Percentiles rank a stretch among this genome's conserved stretches.
These are phyloP conservation scores for Ascochyta clinopodiicola DNA, from an alignment of 2,329 filamentous ascomycete genomes.

Conservation along the genomic window DNA sequence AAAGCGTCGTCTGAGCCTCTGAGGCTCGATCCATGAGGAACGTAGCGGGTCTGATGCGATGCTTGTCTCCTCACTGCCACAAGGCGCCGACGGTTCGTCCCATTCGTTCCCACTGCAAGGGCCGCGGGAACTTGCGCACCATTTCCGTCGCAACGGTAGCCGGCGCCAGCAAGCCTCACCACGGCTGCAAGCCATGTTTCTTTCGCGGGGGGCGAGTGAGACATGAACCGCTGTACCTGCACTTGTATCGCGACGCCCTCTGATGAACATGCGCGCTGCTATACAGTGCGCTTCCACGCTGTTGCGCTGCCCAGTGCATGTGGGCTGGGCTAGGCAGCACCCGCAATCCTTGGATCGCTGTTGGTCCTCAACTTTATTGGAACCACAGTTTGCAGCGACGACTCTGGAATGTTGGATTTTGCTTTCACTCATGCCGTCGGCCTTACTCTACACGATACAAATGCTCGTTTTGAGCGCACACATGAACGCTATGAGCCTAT, in stretches of 20 bases:
- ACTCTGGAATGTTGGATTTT: not conserved
- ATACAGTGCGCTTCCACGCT: too few species aligned
- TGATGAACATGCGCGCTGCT: not conserved
- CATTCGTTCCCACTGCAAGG: slow-evolving; percentile 16
- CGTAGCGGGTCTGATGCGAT: not conserved
- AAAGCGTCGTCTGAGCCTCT: not conserved
- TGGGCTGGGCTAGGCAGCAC: not conserved
- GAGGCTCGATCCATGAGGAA: not conserved
- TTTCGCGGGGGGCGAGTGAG: not conserved
- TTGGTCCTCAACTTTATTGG: not conserved
- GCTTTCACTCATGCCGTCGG: not conserved
- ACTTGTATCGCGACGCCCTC: not conserved
- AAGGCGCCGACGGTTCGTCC: slow-evolving; percentile 8
- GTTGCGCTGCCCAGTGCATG: not conserved
- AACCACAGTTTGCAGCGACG: not conserved
- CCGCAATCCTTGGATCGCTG: not conserved
- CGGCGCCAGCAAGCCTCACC: slow-evolving; percentile 11
- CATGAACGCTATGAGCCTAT: not conserved
- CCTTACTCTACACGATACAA: not conserved
- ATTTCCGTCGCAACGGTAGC: slow-evolving; percentile 13
- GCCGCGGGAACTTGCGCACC: slow-evolving; percentile 14
- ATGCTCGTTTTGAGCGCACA: not conserved
- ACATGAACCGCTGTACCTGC: not conserved
- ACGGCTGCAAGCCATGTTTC: slow-evolving; percentile 13
- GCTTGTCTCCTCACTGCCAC: slow-evolving; percentile 1